These are phyloP conservation scores for Venturia asperata DNA, from an alignment of 2,329 filamentous ascomycete genomes.

Conservation along the genomic window DNA sequence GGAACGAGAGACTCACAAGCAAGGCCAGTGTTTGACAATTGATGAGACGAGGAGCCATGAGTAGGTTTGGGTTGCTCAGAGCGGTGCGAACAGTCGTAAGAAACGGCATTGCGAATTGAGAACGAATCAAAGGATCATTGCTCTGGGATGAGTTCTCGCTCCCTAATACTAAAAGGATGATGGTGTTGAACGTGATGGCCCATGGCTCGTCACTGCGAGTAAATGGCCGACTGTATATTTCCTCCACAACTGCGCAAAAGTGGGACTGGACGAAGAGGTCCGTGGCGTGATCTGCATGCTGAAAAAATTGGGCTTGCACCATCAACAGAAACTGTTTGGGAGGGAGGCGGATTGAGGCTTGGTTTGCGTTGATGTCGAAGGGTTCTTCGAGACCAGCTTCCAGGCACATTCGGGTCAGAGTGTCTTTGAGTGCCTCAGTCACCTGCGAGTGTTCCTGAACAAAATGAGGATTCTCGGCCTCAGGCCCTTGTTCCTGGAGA, in stretches of 20 bases:
- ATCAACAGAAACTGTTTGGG: slow-evolving; percentile 22
- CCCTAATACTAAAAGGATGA: slow-evolving; percentile 20
- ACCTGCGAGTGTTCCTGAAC: not conserved
- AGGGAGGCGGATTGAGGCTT: slow-evolving; percentile 18
- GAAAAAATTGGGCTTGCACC: slow-evolving; percentile 20
- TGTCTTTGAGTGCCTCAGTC: not conserved
- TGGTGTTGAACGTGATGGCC: slow-evolving; percentile 22
- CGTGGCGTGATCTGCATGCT: slow-evolving; percentile 21
- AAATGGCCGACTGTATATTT: slow-evolving; percentile 19
- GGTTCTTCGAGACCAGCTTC: not conserved
- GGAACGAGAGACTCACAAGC: slow-evolving; percentile 18
- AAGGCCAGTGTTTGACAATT: slow-evolving; percentile 20
- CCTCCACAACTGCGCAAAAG: slow-evolving; percentile 20
- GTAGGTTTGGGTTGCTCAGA: slow-evolving; percentile 19
- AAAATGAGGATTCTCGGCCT: not conserved
- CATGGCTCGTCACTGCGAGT: slow-evolving; percentile 20
- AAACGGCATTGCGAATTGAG: slow-evolving; percentile 20
- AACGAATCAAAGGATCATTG: slow-evolving; percentile 16
- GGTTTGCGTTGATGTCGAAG: not conserved
- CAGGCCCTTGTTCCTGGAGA: not conserved
- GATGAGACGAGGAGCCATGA: slow-evolving; percentile 21
- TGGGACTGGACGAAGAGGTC: slow-evolving; percentile 21
- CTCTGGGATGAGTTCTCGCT: slow-evolving; percentile 20
- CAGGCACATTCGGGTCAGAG: not conserved
- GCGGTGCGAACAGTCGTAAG: slow-evolving; percentile 19